Evolutionary conservation across 2,329 filamentous ascomycete genomes (phyloP), one percentile per base, ranked within the genome.

Genomic region (Emmonsiellopsis sp.): DNA sequence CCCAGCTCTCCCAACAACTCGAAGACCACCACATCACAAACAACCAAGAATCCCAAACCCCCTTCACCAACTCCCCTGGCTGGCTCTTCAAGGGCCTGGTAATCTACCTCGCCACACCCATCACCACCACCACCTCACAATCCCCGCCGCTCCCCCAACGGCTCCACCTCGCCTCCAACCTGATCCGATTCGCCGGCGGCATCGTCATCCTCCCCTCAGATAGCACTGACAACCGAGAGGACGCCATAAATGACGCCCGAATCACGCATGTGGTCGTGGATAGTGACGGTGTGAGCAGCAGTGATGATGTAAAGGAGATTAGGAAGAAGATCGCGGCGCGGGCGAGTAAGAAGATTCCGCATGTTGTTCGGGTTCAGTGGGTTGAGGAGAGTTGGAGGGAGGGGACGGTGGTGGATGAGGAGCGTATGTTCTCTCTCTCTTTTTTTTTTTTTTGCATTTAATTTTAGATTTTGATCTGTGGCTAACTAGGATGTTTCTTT

Each of bases 371-470:
- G 0, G 67, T 77, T 8, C 74, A 75, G 11, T 98, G 93, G 93
- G 71, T 96, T 0, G 78, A 84, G 50, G 83, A 86, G 51, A 88
- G 87, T 62, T 95, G 91, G 89, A 76, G 75, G 55, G 88, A 92
- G 66, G 78, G 76, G 58, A 95, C 89, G 0, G 64, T 87, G 56
- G 67, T 96, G 46, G 89, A 95, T 59, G 92, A 96, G 71, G 88
- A 92, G 62, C 70, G 73, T 73, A 62, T 58, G 67, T 61, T 37
- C 30, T 37, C 20, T 30, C 37, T 47, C n/a, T 7, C 40, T 10
- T 13, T 46, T 11, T n/a, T 31, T 3, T 1, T 34, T 31, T 15
- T 10, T 5, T 2, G 16, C 5, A 10, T 41, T 15, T 41, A 5
- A 16, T 15, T 41, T n/a, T 41, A 5, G 3, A 15, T 5, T 41